Evolutionary conservation across 305 asterid species (phyloP), one percentile per base, ranked within the genome.

Genomic region (Fraxinus xanthoxyloides): DNA sequence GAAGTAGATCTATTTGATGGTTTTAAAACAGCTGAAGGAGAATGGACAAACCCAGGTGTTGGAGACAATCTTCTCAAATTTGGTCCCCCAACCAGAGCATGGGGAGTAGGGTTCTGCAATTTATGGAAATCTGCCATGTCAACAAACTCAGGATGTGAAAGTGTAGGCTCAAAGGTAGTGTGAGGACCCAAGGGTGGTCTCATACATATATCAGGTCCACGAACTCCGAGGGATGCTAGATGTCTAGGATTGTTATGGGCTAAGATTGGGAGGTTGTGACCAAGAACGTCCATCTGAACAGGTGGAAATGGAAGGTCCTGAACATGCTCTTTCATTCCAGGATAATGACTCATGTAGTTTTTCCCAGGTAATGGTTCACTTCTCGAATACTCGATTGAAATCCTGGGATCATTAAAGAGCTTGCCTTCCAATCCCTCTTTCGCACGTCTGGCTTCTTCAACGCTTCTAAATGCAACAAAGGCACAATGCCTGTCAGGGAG

Each of bases 351-450:
- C 48, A 80, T 79, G 83, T 75, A 82, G 46, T 87, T 90, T 51
- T 87, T 86, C 77, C 75, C 84, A 40, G 89, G 82, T n/a, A 79
- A 86, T 77, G 89, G 88, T 82, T 91, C 98, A 81, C 85, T 87
- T 86, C 79, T 90, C 28, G 90, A 93, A 84, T 89, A 96, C 81
- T 93, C 97, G 4, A 96, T 96, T 73, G 85, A 80, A 82, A 96
- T 96, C 84, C 97, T 90, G 26, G 98, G 95, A 86, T 94, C 97
- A 87, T 90, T 91, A 70, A 96, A 96, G 77, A 96, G 97, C 90
- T 93, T 93, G 4, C 99, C 99, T 87, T 96, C 94, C 89, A 96
- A 89, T 24, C 98, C 97, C 82, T 92, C 95, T 89, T 94, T 96
- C 51, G 99, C 99, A 83, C 92, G 95, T 77, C 89, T 89, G 28